Evolutionary conservation across 176 grass and related monocot genomes (phyloP).

Genomic region (Hsuehochloa calcarea): DNA sequence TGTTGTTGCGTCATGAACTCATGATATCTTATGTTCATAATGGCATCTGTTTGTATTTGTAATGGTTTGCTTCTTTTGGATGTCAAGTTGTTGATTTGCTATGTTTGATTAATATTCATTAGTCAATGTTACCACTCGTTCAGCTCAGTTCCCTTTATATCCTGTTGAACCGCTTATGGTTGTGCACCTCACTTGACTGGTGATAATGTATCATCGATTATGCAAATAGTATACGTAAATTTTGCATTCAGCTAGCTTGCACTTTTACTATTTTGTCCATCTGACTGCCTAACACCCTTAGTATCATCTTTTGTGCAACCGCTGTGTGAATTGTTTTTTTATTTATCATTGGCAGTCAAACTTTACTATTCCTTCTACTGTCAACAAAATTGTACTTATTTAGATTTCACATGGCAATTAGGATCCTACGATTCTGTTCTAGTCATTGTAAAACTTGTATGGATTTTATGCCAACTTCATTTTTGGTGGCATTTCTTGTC

Average conservation of each 20-base stretch:
- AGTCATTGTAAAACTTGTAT: neutral
- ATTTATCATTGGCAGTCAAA: neutral
- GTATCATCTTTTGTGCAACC: conserved; percentile 1
- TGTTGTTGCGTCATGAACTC: neutral
- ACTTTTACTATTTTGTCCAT: neutral
- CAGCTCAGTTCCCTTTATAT: neutral
- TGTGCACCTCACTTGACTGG: neutral
- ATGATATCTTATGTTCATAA: conserved; percentile 3
- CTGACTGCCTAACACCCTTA: neutral
- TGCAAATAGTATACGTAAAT: neutral
- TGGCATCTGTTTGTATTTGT: neutral
- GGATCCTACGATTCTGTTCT: neutral
- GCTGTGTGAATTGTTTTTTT: neutral
- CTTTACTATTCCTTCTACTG: neutral
- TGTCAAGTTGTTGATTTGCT: neutral
- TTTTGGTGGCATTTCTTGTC: conserved; percentile 7
- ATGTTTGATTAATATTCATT: neutral
- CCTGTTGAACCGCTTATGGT: conserved; percentile 7
- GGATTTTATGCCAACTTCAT: neutral
- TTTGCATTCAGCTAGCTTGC: neutral
- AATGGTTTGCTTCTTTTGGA: neutral
- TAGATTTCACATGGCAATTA: neutral
- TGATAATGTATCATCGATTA: neutral
- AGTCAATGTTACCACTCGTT: neutral
- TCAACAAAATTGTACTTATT: neutral